phyloP scores from a whole-genome alignment of 169 alveolate genomes.

The Plasmodium cynomolgi region DNA sequence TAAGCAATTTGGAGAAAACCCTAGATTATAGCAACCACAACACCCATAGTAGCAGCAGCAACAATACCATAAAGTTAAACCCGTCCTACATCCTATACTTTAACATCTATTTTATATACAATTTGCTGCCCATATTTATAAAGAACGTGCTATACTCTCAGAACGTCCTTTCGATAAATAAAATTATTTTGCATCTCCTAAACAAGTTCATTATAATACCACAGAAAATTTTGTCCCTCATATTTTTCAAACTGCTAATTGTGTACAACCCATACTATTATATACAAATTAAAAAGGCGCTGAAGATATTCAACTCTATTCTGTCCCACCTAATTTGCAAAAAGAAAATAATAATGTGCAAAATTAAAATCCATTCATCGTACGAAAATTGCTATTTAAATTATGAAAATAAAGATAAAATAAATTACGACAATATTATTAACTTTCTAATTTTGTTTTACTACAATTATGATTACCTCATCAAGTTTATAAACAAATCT shows the following conservation, averaged over 20 bases:
- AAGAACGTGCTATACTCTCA: constrained; percentile 53
- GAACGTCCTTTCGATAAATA: constrained; percentile 62
- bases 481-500: constrained; percentile 62
- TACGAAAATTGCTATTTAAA: constrained; percentile 70
- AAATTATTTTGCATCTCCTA: constrained; percentile 52
- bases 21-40: neutral
- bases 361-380: constrained; percentile 47
- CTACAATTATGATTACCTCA: constrained; percentile 58
- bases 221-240: constrained; percentile 48
- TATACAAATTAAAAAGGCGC: constrained; percentile 64
- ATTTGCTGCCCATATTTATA: constrained; percentile 63
- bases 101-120: constrained; percentile 56
- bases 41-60: neutral
- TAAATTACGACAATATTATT: constrained; percentile 51
- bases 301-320: constrained; percentile 34
- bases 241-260: constrained; percentile 62
- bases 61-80: constrained; percentile 22
- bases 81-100: constrained; percentile 62
- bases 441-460: constrained; percentile 47
- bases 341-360: constrained; percentile 50
- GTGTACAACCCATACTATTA: constrained; percentile 68
- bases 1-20: constrained; percentile 8
- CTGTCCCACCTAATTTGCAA: constrained; percentile 21
- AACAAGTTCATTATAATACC: constrained; percentile 66
- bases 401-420: constrained; percentile 68